These are phyloP conservation scores for Cryphonectria parasitica DNA, from an alignment of 2,329 filamentous ascomycete genomes.

Conservation along the genomic window DNA sequence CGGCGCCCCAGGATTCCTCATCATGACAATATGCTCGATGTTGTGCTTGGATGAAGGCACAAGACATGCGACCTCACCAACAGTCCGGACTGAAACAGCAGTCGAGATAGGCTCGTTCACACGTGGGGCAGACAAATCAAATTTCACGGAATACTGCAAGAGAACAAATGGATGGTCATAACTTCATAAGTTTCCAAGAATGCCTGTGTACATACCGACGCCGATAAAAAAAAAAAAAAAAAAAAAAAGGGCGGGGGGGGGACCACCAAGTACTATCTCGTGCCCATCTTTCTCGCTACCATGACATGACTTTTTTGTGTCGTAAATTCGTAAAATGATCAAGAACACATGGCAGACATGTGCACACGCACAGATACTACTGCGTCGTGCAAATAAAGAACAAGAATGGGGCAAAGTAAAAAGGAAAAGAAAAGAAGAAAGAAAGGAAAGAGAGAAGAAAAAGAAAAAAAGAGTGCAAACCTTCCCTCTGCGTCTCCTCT, in stretches of 20 bases:
- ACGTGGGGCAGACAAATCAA: not conserved
- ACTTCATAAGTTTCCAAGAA: slow-evolving; percentile 4
- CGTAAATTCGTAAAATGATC: slow-evolving; percentile 11
- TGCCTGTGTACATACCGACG: slow-evolving; percentile 8
- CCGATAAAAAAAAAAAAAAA: slow-evolving; percentile 2
- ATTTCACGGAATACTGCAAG: not conserved
- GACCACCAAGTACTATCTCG: not conserved
- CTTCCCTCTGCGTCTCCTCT: not conserved
- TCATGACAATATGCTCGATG: too few relatives aligned
- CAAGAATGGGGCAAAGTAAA: not conserved
- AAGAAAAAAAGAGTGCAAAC: not conserved
- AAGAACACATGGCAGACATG: not conserved
- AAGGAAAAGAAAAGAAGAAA: not conserved
- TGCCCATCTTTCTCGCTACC: slow-evolving; percentile 9
- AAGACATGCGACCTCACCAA: too few relatives aligned
- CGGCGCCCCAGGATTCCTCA: too few relatives aligned
- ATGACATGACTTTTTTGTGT: slow-evolving; percentile 6
- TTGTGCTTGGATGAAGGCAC: too few relatives aligned
- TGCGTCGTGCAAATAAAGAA: not conserved
- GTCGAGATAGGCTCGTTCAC: not conserved
- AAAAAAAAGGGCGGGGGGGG: too few relatives aligned
- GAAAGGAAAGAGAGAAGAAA: not conserved
- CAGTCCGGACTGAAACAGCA: too few relatives aligned
- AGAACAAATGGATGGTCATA: not conserved
- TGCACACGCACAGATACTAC: not conserved